phyloP scores from a whole-genome alignment of 257 asterid species.

The Osmanthus fragrans region DNA sequence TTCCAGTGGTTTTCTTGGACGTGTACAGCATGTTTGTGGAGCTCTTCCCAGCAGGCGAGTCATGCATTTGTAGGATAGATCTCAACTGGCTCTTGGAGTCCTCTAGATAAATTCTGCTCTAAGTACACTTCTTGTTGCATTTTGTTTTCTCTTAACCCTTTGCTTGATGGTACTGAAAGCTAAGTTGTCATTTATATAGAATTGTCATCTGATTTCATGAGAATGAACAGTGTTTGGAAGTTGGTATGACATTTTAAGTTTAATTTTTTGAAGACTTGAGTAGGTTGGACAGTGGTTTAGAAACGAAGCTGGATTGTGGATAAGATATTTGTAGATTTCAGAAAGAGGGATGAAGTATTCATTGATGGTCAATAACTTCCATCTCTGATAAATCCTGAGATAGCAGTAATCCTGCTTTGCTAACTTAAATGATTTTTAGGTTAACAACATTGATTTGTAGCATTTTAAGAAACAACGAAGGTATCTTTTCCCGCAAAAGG shows the following conservation, averaged over 20 bases:
- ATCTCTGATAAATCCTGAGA: conserved; percentile 1
- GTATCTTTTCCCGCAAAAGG: not conserved
- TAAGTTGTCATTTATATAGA: not conserved
- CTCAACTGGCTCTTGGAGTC: not conserved
- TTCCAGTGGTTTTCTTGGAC: conserved; percentile 69
- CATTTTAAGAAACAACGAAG: not conserved
- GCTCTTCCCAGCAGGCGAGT: conserved; percentile 90
- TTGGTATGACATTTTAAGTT: not conserved
- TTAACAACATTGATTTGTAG: not conserved
- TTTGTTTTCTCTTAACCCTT: not conserved
- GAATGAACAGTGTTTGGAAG: not conserved
- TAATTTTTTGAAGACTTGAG: not conserved
- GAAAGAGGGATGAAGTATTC: no score
- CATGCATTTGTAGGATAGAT: conserved; percentile 14
- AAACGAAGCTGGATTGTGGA: not conserved
- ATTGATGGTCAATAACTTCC: conserved; percentile 5
- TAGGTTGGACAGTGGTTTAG: not conserved
- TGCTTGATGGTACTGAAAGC: not conserved
- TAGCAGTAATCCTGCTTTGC: not conserved
- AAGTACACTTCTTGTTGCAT: not conserved
- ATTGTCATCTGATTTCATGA: not conserved
- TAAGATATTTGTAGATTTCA: conserved; percentile 12
- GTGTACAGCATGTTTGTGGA: conserved; percentile 50
- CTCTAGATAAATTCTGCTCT: not conserved
- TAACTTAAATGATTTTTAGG: not conserved